Conservation (phyloP, 495 filamentous ascomycete genomes). For the Aspergillus asperescens region DNA sequence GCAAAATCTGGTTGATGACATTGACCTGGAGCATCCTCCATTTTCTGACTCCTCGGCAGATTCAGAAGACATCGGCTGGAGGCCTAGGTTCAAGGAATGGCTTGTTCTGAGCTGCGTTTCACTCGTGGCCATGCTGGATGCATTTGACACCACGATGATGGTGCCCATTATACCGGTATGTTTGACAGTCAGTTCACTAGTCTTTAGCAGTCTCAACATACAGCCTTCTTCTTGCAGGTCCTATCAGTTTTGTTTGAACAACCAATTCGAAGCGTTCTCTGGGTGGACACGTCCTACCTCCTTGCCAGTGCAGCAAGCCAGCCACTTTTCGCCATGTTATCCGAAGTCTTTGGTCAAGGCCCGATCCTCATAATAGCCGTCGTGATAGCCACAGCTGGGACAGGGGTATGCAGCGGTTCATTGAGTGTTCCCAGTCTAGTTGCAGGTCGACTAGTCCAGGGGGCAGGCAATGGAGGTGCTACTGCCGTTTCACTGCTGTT, state of each 20-base stretch:
- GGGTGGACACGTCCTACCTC: conserved; percentile 39
- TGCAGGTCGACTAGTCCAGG: conserved; percentile 61
- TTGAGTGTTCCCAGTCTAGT: conserved; percentile 57
- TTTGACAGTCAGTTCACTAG: conserved; percentile 3
- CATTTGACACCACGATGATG: conserved; percentile 34
- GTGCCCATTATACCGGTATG: conserved; percentile 23
- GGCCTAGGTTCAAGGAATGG: conserved; percentile 28
- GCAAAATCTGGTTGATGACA: conserved; percentile 9
- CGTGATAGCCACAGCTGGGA: conserved; percentile 52
- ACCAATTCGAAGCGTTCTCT: conserved; percentile 33
- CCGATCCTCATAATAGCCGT: conserved; percentile 46
- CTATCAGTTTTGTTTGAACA: conserved; percentile 25
- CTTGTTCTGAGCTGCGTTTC: conserved; percentile 31
- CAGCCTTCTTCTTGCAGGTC: conserved; percentile 16
- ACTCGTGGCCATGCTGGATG: conserved; percentile 37
- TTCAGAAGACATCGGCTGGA: conserved; percentile 19
- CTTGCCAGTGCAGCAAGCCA: conserved; percentile 35
- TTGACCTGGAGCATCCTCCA: conserved; percentile 4
- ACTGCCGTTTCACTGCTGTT: conserved; percentile 59
- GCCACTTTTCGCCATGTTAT: conserved; percentile 36
- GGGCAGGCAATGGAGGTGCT: conserved; percentile 67
- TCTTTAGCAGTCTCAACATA: neutral
- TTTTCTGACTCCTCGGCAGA: conserved; percentile 2
- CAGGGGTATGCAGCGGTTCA: conserved; percentile 55
- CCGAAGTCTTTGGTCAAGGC: conserved; percentile 38